A percentile compares a stretch with the other conserved stretches of the same genome.
phyloP scores from a whole-genome alignment of 1,139 yeast genomes.

The Protomyces macrosporus region DNA sequence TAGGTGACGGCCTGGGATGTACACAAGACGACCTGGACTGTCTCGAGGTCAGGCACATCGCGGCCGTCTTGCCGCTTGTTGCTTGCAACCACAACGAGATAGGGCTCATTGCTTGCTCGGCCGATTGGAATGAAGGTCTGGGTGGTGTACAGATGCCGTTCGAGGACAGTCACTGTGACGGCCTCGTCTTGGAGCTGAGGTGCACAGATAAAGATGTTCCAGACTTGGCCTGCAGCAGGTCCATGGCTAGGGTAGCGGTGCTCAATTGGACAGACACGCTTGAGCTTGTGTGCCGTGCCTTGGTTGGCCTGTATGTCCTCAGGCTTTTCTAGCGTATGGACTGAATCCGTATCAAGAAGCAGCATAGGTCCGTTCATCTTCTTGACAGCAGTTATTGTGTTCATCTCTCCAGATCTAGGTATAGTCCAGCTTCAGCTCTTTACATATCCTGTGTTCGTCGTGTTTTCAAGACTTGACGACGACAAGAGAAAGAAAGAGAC shows the following conservation, averaged over 20 bases:
- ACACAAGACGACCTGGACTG: slow-evolving; percentile 64
- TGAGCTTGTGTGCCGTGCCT: slow-evolving; percentile 15
- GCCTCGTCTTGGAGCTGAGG: slow-evolving; percentile 2
- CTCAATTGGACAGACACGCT: not conserved
- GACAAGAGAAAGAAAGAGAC: not conserved
- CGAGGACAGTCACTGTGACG: slow-evolving; percentile 49
- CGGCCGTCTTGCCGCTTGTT: slow-evolving; percentile 40
- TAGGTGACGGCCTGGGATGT: slow-evolving; percentile 86
- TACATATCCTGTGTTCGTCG: not conserved
- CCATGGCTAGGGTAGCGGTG: not conserved
- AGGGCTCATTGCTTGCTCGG: slow-evolving; percentile 50
- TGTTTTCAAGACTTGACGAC: not conserved
- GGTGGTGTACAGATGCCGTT: slow-evolving; percentile 84
- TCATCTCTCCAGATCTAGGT: too few relatives aligned
- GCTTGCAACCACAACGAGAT: slow-evolving; percentile 75
- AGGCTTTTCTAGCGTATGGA: too few relatives aligned
- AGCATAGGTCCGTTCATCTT: too few relatives aligned
- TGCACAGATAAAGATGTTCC: slow-evolving; percentile 22
- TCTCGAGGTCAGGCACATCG: slow-evolving; percentile 56
- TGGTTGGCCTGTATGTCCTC: slow-evolving; percentile 2
- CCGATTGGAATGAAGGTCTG: slow-evolving; percentile 93
- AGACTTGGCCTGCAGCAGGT: slow-evolving; percentile 11
- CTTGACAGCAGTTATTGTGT: too few relatives aligned
- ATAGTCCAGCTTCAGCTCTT: not conserved
- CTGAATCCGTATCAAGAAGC: too few relatives aligned